Evolutionary conservation across 177 flowering plant genomes (phyloP).

Genomic region (Telopea speciosissima): DNA sequence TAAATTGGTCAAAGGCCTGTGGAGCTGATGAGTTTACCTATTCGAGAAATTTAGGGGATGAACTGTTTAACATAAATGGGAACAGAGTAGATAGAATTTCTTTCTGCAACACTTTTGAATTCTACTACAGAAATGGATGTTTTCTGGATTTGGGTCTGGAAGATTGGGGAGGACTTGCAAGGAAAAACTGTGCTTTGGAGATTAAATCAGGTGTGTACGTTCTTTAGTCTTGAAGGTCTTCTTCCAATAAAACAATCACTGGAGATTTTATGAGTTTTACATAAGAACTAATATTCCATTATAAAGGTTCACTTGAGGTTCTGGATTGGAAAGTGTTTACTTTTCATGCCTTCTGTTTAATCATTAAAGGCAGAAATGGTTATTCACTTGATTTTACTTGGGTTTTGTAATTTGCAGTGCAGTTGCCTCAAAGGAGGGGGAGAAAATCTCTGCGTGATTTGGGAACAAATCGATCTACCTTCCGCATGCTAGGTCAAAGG

Average conservation of each 20-base stretch:
- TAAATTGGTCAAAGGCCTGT: constrained; percentile 28
- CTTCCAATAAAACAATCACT: too few relatives aligned
- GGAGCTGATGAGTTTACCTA: constrained; percentile 29
- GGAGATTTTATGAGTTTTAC: neutral
- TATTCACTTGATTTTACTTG: neutral
- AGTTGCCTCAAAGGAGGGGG: constrained; percentile 21
- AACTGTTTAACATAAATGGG: constrained; percentile 43
- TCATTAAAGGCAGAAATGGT: too few relatives aligned
- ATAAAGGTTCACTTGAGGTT: neutral
- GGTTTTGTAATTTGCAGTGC: constrained; percentile 26
- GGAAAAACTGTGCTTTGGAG: constrained; percentile 25
- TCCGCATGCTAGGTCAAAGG: constrained; percentile 12
- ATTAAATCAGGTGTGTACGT: constrained; percentile 5
- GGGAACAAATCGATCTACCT: constrained; percentile 15
- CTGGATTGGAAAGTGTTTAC: neutral
- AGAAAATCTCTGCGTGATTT: constrained; percentile 38
- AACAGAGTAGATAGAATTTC: constrained; percentile 28
- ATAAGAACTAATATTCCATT: neutral
- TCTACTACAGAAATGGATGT: constrained; percentile 25
- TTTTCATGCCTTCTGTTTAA: neutral
- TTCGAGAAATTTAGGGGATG: constrained; percentile 21
- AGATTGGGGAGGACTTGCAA: constrained; percentile 15
- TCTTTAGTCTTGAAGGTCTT: neutral
- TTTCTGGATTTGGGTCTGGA: constrained; percentile 15
- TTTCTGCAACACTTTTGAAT: constrained; percentile 43